Percentiles rank a stretch among this genome's conserved stretches.
Conservation (phyloP, 768 basidiomycete species). For the Podaxis mareebaensis region DNA sequence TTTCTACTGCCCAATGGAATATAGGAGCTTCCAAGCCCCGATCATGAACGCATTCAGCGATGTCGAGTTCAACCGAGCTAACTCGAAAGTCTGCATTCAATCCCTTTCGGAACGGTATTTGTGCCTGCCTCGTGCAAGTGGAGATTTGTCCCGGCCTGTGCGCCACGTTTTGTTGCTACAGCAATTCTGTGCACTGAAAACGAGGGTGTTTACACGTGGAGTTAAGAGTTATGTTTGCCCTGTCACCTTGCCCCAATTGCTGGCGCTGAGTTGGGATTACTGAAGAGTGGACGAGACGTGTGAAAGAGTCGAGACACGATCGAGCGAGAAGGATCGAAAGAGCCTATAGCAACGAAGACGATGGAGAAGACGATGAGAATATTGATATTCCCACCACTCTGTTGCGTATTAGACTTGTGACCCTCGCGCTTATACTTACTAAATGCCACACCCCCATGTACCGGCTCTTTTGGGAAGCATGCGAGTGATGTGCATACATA, state of each 20-base stretch:
- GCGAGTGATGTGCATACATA: background rate
- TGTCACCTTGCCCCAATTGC: background rate
- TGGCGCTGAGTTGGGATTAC: background rate
- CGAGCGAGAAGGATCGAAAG: background rate
- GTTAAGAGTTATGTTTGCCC: background rate
- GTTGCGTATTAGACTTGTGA: background rate
- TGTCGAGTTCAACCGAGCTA: background rate
- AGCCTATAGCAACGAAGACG: background rate
- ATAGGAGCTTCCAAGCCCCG: background rate
- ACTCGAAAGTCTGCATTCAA: background rate
- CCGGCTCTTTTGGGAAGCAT: background rate
- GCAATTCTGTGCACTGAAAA: background rate
- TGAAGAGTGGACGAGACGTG: background rate
- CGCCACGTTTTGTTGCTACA: background rate
- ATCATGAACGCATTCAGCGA: background rate
- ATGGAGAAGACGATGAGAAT: no score
- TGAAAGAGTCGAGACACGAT: conserved; percentile 4
- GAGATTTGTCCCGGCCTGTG: background rate
- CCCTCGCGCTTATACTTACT: background rate
- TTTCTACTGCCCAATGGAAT: background rate
- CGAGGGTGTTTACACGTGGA: background rate
- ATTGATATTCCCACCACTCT: background rate
- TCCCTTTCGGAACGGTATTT: background rate
- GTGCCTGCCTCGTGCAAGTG: conserved; percentile 4
- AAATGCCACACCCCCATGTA: background rate